Evolutionary conservation across 1,284 basidiomycete species (phyloP), one percentile per base, ranked within the genome.

Genomic region (Cutaneotrichosporon sp.): DNA sequence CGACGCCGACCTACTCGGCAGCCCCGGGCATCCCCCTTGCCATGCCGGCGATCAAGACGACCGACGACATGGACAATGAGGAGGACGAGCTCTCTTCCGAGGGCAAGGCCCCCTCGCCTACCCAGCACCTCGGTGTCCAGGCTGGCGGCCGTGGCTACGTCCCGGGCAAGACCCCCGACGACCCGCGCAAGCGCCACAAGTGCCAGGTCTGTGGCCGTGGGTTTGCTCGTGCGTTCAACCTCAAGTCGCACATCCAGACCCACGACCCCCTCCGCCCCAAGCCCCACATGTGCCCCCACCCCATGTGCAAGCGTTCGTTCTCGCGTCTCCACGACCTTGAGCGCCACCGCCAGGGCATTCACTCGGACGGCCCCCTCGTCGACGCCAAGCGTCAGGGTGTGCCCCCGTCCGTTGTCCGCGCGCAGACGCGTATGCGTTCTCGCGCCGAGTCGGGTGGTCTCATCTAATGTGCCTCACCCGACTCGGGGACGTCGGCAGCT

Each of bases 181-280:
- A 77, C 55, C 75, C 75, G 20, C 75, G 73, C 66, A 77, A 76
- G 64, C 65, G 67, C 42, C 75, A 77, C 65, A 73, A 73, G 64
- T 77, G 75, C 60, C 48, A 56, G 17, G 60, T 74, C 56, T 77
- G 75, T 51, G 72, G 72, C 44, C 69, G 75, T 45, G 73, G 67
- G 38, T 77, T 77, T 52, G 75, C 74, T 7, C 60, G 75, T 41
- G 73, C 73, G 26, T 77, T 74, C 68, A 77, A 77, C 59, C 65
- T 77, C 51, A 77, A 77, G 70, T 74, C 71, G 50, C 74, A 76
- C 60, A 58, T 68, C 37, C 64, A 67, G 55, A 77, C 75, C 22
- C 75, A 77, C 63, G 73, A 75, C 61, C 75, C 74, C n/a, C 54
- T 63, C 33, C 68, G 75, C 39, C 63, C 70, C 52, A 77, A 75